Percentiles rank a stretch among this genome's conserved stretches.
Evolutionary conservation across 352 stramenopile genomes (phyloP).

Genomic region (Globisporangium heterothallicum): DNA sequence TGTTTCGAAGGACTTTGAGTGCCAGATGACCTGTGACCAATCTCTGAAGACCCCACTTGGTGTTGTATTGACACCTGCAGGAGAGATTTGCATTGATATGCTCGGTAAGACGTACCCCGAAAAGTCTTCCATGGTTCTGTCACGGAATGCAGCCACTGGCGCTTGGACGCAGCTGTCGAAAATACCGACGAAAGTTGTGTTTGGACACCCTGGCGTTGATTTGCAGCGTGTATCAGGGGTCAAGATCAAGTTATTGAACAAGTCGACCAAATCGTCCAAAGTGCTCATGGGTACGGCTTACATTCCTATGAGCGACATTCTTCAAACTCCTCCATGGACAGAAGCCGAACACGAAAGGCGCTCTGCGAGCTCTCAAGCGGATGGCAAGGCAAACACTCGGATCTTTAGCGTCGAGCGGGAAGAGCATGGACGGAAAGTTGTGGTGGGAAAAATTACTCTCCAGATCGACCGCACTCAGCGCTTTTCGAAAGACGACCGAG

Average conservation of each 20-base stretch:
- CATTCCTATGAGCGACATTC: conserved; percentile 32
- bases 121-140: conserved; percentile 22
- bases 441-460: conserved; percentile 56
- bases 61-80: conserved; percentile 25
- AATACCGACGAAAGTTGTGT: conserved; percentile 14
- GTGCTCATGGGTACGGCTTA: conserved; percentile 28
- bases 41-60: conserved; percentile 32
- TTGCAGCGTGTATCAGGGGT: conserved; percentile 38
- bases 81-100: conserved; percentile 40
- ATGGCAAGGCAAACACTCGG: neutral
- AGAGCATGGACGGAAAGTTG: conserved; percentile 12
- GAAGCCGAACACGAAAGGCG: conserved; percentile 3
- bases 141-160: neutral
- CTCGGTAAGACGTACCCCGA: conserved; percentile 21
- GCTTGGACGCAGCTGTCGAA: conserved; percentile 5
- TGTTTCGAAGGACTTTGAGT: conserved; percentile 44
- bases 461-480: conserved; percentile 22
- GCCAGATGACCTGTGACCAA: conserved; percentile 14
- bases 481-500: conserved; percentile 11
- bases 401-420: conserved; percentile 26
- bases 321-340: conserved; percentile 6
- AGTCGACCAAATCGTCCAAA: conserved; percentile 11
- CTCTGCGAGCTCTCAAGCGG: neutral
- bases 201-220: conserved; percentile 34
- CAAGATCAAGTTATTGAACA: conserved; percentile 25